Evolutionary conservation across 768 basidiomycete species (phyloP).

Genomic region (Cubamyces lactineus): DNA sequence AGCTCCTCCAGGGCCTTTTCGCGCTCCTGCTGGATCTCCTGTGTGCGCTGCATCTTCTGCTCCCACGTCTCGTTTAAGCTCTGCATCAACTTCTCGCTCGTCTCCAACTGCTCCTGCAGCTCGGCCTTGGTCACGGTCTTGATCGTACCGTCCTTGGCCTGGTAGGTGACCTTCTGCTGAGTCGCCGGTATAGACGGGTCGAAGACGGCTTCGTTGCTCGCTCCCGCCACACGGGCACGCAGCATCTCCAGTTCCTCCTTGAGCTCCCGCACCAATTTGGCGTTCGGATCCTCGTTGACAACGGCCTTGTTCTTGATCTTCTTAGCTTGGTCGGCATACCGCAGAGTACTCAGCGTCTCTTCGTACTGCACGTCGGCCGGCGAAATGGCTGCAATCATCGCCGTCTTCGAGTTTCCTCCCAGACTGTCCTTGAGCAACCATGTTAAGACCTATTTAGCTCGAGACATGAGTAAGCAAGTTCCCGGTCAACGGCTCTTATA

Average conservation of each 20-base stretch:
- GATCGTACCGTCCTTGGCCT: constrained; percentile 89
- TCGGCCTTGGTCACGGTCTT: constrained; percentile 98
- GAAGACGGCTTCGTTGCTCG: constrained; percentile 71
- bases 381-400: constrained; percentile 99
- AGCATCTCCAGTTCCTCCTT: constrained; percentile 97
- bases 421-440: constrained; percentile 98
- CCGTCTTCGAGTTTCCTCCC: constrained; percentile 96
- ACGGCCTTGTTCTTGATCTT: constrained; percentile 99
- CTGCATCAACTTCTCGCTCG: constrained; percentile 94
- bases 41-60: constrained; percentile 87
- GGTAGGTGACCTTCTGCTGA: constrained; percentile 94
- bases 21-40: constrained; percentile 94
- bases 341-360: constrained; percentile 93
- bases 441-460: constrained; percentile 73
- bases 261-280: constrained; percentile 96
- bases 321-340: constrained; percentile 99
- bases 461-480: neutral
- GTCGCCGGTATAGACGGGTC: constrained; percentile 91
- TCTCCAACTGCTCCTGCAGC: constrained; percentile 94
- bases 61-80: constrained; percentile 96
- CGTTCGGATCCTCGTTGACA: constrained; percentile 99
- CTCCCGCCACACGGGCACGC: constrained; percentile 78
- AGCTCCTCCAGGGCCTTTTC: constrained; percentile 98
- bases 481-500: neutral
- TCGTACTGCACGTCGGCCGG: constrained; percentile 91